Percentiles rank a stretch among this genome's conserved stretches.
Evolutionary conservation across 345 rosid genomes (phyloP).

Genomic region (Camelina laxa): DNA sequence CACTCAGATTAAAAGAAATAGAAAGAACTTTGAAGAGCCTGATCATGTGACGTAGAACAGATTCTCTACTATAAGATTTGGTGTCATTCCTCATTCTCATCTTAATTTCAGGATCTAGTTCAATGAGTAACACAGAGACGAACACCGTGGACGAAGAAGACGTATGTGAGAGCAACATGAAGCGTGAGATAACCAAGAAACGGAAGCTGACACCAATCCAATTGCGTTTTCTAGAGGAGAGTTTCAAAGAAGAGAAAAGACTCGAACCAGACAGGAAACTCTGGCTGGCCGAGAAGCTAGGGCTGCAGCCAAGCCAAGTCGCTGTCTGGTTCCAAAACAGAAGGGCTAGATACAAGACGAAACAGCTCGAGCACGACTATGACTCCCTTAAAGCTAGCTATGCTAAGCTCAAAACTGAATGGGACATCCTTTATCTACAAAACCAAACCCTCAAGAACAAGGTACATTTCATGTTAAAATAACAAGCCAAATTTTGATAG

Average conservation of each 20-base stretch:
- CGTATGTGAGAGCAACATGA: constrained; percentile 29
- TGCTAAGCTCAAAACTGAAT: constrained; percentile 64
- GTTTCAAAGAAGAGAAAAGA: constrained; percentile 68
- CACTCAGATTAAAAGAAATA: constrained; percentile 1
- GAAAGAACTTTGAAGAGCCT: neutral
- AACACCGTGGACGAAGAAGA: constrained; percentile 27
- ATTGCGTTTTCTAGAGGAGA: constrained; percentile 69
- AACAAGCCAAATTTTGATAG: neutral
- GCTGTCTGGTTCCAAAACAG: constrained; percentile 88
- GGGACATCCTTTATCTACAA: constrained; percentile 56
- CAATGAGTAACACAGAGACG: constrained; percentile 32
- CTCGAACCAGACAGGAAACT: constrained; percentile 79
- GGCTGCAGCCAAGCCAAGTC: constrained; percentile 79
- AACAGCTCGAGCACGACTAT: constrained; percentile 68
- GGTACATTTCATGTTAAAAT: constrained; percentile 46
- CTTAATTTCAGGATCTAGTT: constrained; percentile 38
- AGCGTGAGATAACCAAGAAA: constrained; percentile 51
- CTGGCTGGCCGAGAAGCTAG: constrained; percentile 70
- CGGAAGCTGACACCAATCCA: constrained; percentile 65
- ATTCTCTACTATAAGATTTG: constrained; percentile 15
- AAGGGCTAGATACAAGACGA: constrained; percentile 73
- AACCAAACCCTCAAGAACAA: constrained; percentile 54
- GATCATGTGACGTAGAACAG: neutral
- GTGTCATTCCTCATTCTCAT: constrained; percentile 4
- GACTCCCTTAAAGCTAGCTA: constrained; percentile 55